Percentiles rank a stretch among this genome's conserved stretches.
Conservation (phyloP, 306 rosid genomes). For the Castanea sativa region DNA sequence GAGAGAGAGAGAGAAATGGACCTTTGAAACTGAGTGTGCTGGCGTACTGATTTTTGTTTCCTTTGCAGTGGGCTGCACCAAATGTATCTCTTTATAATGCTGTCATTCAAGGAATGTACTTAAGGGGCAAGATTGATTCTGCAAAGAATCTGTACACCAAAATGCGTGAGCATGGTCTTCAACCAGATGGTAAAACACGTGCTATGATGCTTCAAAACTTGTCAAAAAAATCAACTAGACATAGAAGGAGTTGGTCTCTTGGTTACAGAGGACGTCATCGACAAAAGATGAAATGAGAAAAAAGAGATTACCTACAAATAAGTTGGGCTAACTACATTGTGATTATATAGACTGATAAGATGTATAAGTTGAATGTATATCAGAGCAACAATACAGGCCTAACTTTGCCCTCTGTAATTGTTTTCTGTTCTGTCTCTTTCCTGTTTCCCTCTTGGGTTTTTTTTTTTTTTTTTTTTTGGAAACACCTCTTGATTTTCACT, state of each 20-base stretch:
- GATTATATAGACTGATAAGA: not conserved
- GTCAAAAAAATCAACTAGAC: constrained; percentile 8
- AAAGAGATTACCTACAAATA: not conserved
- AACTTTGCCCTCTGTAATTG: not conserved
- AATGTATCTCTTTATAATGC: constrained; percentile 67
- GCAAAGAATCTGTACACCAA: constrained; percentile 58
- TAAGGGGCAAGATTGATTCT: constrained; percentile 46
- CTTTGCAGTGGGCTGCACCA: constrained; percentile 46
- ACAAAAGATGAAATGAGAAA: constrained; percentile 9
- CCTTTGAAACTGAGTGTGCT: not conserved
- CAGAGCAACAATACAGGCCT: not conserved
- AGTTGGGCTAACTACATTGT: not conserved
- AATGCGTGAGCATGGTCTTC: constrained; percentile 56
- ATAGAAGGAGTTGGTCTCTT: constrained; percentile 22
- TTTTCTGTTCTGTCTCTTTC: not conserved
- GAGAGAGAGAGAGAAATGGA: not conserved
- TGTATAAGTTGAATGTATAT: not conserved
- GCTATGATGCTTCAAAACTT: constrained; percentile 66
- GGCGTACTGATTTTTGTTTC: constrained; percentile 13
- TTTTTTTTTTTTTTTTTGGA: not conserved
- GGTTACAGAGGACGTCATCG: constrained; percentile 29
- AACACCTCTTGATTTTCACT: too few species aligned
- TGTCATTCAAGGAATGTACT: constrained; percentile 79
- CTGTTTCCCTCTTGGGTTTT: not conserved
- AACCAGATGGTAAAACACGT: constrained; percentile 73